Base-by-base conservation (phyloP, 306 rosid genomes). In the Canavalia ensiformis region DNA sequence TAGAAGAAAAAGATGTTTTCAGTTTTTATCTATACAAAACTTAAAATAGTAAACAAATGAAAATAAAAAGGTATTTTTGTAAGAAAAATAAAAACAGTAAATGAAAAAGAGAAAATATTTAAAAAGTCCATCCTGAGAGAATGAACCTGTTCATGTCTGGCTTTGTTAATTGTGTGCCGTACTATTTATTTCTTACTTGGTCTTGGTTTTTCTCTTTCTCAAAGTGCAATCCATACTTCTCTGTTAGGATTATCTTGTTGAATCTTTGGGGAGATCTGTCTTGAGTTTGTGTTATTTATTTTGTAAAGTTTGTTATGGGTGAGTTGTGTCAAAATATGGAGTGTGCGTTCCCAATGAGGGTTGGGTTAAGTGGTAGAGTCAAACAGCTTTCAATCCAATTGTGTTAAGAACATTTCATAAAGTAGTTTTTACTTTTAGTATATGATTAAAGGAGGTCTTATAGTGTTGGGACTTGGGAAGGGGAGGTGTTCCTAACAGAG, bases 361-460 rank as follows among this genome's bases (percentile, higher is more conserved):
- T 25, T 39, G 63, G 51, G 5, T n/a, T 54, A 50, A 35, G 7
- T 55, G 37, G 30, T 68, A 66, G 56, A 28, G 34, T 55, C 10
- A 11, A 73, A 18, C 52, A 65, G 10, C 13, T 73, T 55, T 3
- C 6, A 78, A 68, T 31, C n/a, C 6, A 39, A n/a, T 42, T 42
- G 2, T 81, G n/a, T 50, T 37, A 13, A 31, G 35, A 44, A 71
- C 67, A 63, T n/a, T 71, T 60, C 18, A 12, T 44, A 3, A 8
- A 46, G 81, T 57, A 50, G 55, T 45, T 81, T 52, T 68, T 68
- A 18, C 25, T 18, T 18, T 18, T 18, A 18, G 25, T 18, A 18
- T 18, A 18, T 18, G 25, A 18, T 18, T 18, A 18, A 18, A 18
- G 25, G 25, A 18, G 25, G 39, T 75, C 47, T 12, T 42, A 18